Base-by-base conservation (phyloP, 108 stramenopile genomes). In the Aurantiochytrium sp. region DNA sequence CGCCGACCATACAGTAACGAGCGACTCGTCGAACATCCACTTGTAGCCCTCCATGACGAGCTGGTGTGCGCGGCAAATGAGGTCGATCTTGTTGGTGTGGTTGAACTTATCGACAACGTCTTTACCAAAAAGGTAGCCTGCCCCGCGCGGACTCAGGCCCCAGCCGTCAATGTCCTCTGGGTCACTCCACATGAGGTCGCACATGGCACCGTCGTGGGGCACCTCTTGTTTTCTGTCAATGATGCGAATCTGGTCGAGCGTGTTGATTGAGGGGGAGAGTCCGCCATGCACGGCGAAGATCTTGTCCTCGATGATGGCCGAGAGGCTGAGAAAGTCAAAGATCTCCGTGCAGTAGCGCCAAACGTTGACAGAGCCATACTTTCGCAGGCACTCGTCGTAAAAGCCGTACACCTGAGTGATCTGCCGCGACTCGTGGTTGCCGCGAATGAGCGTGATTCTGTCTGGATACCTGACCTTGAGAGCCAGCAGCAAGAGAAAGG, bases 361-460 rank as follows among this genome's bases (percentile, higher is more conserved):
- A 8, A 99, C 99, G 93, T 98, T 98, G 72, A 98, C 99, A 59
- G 92, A 94, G 16, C 98, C 98, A 89, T 99, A 99, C 92, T 99
- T 99, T 69, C 97, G 93, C 28, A 99, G 90, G 92, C 98, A 99
- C 90, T 99, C 99, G 90, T 99, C 99, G 93, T 99, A 99, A 90
- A 99, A 99, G 23, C 99, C 99, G 90, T 99, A 99, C 0, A 99
- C 99, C 92, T 99, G 98, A 4, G 97, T 98, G 69, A 98, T 99
- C 89, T 99, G 99, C 19, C 98, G 93, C 69, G 93, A 93, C 91
- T 99, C 98, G 87, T 98, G 98, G 92, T 99, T 98, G 58, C 99
- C 99, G 6, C 99, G 95, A 60, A 99, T 98, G 5, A 99, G 92
- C 2, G 99, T 99, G 90, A 99, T 98, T 6, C 98, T 93, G 91